These are phyloP conservation scores for Dothideomycetes sp. DNA, from an alignment of 2,329 filamentous ascomycete species.

Conservation along the genomic window DNA sequence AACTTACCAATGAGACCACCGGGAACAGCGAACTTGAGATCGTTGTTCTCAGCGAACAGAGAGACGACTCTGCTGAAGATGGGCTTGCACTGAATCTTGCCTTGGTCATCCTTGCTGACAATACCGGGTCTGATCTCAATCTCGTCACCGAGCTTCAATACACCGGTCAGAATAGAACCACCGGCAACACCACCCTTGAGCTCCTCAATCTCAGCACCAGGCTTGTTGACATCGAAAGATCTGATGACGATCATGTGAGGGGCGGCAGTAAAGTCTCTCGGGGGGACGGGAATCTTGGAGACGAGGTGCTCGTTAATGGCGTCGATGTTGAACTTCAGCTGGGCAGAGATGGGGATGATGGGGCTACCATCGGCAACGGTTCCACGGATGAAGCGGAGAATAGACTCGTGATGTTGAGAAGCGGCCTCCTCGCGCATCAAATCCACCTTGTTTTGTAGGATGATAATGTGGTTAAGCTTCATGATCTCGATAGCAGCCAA, in stretches of 20 bases:
- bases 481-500: constrained; percentile 99
- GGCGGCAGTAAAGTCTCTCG: constrained; percentile 80
- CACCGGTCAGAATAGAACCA: constrained; percentile 92
- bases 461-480: constrained; percentile 99
- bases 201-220: constrained; percentile 95
- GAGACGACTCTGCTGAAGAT: constrained; percentile 94
- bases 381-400: constrained; percentile 95
- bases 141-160: constrained; percentile 93
- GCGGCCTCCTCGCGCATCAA: constrained; percentile 95
- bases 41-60: constrained; percentile 95
- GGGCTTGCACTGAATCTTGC: constrained; percentile 89
- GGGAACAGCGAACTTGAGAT: constrained; percentile 95
- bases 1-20: constrained; percentile 73
- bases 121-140: constrained; percentile 99
- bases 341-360: constrained; percentile 92
- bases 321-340: constrained; percentile 99
- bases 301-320: constrained; percentile 94
- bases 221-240: constrained; percentile 99
- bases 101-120: constrained; percentile 87
- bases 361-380: constrained; percentile 92
- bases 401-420: constrained; percentile 89
- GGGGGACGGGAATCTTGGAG: constrained; percentile 85
- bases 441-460: constrained; percentile 99
- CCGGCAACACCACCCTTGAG: constrained; percentile 97
- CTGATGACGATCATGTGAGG: constrained; percentile 99